These are phyloP conservation scores for Neonectria faginata DNA, from an alignment of 2,329 filamentous ascomycete genomes.

Conservation along the genomic window DNA sequence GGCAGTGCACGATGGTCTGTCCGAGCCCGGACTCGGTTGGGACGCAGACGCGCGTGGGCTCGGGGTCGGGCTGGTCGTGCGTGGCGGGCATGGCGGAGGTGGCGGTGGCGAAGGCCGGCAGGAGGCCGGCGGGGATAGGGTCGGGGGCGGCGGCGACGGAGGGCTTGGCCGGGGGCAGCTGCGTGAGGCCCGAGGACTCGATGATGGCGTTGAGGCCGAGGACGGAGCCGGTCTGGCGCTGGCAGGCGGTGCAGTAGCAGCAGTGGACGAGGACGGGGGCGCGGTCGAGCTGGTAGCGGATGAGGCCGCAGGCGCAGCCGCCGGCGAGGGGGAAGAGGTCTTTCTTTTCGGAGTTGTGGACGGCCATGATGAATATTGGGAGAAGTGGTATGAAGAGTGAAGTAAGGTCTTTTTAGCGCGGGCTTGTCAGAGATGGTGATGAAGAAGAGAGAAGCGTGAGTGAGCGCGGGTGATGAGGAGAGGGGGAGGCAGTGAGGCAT, in stretches of 20 bases:
- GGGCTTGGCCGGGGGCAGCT: slow-evolving; percentile 46
- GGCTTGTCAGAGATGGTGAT: slow-evolving; percentile 15
- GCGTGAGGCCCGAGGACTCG: slow-evolving; percentile 52
- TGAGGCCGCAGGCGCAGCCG: slow-evolving; percentile 76
- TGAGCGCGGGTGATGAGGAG: slow-evolving; percentile 1
- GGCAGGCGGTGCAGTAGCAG: slow-evolving; percentile 62
- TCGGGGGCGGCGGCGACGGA: slow-evolving; percentile 34
- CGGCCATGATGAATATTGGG: slow-evolving; percentile 30
- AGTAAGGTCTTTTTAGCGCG: not conserved
- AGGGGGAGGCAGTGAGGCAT: not conserved
- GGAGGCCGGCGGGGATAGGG: slow-evolving; percentile 25
- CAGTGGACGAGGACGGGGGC: slow-evolving; percentile 60
- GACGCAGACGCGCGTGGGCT: slow-evolving; percentile 43
- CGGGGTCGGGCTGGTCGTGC: slow-evolving; percentile 12
- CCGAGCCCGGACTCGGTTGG: slow-evolving; percentile 56
- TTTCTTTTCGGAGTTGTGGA: slow-evolving; percentile 43
- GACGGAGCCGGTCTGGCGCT: slow-evolving; percentile 57
- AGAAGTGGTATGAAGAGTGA: not conserved
- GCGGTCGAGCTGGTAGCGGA: slow-evolving; percentile 73
- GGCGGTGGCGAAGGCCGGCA: slow-evolving; percentile 38
- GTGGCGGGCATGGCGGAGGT: slow-evolving; percentile 33
- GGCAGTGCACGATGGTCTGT: slow-evolving; percentile 57
- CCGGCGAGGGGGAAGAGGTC: slow-evolving; percentile 49
- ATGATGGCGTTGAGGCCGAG: slow-evolving; percentile 57
- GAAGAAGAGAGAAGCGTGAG: not conserved